phyloP scores from a whole-genome alignment of 345 rosid genomes.

The Boechera divaricarpa region DNA sequence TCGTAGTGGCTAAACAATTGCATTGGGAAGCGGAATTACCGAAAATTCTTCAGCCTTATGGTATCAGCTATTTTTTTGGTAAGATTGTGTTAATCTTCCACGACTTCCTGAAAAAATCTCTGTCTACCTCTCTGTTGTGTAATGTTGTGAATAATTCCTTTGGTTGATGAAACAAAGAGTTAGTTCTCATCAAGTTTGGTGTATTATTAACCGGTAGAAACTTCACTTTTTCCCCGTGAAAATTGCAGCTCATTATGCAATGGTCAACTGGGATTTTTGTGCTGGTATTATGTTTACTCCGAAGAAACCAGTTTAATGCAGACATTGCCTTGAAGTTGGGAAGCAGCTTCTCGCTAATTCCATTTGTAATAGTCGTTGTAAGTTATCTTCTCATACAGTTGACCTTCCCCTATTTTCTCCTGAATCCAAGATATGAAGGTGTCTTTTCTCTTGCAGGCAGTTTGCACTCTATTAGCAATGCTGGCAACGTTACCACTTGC shows the following conservation, averaged over 20 bases:
- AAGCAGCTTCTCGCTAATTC: slow-evolving; percentile 93
- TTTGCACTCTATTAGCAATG: slow-evolving; percentile 93
- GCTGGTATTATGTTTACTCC: slow-evolving; percentile 78
- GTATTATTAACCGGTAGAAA: slow-evolving; percentile 58
- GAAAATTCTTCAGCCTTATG: slow-evolving; percentile 95
- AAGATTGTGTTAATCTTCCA: slow-evolving; percentile 45
- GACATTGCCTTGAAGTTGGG: slow-evolving; percentile 88
- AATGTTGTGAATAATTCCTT: slow-evolving; percentile 8
- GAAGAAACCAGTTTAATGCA: slow-evolving; percentile 64
- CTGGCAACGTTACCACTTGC: slow-evolving; percentile 92
- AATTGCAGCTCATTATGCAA: slow-evolving; percentile 94
- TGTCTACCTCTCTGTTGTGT: not conserved
- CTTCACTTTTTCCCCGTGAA: slow-evolving; percentile 56
- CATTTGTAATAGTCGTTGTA: slow-evolving; percentile 93
- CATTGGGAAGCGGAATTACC: slow-evolving; percentile 83
- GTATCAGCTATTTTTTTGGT: slow-evolving; percentile 83
- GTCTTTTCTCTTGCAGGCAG: slow-evolving; percentile 55
- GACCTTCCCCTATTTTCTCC: not conserved
- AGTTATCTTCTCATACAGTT: slow-evolving; percentile 38
- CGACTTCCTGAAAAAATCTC: not conserved
- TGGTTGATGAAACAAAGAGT: slow-evolving; percentile 1
- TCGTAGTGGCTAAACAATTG: slow-evolving; percentile 98
- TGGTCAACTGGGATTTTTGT: slow-evolving; percentile 89
- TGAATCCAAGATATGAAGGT: slow-evolving; percentile 11
- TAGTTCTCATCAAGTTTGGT: slow-evolving; percentile 40